These are phyloP conservation scores for Bombardia bombarda DNA, from an alignment of 495 filamentous ascomycete genomes.

Conservation along the genomic window DNA sequence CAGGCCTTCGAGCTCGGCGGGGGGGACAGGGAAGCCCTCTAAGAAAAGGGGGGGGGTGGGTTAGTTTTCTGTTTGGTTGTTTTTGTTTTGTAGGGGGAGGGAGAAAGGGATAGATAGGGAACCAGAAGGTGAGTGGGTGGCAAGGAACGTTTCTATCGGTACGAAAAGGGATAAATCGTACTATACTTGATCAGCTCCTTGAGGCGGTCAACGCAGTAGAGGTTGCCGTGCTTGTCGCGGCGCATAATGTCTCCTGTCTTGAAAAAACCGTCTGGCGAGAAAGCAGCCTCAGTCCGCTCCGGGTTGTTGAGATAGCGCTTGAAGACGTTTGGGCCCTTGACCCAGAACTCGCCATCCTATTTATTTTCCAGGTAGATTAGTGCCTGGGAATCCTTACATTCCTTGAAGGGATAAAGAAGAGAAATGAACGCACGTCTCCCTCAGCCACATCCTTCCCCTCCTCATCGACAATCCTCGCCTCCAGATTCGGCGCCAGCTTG, in stretches of 20 bases:
- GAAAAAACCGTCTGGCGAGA: not conserved
- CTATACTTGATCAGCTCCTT: not conserved
- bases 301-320: not conserved
- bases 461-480: not conserved
- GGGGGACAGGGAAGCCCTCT: constrained; percentile 12
- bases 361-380: too few relatives aligned
- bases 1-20: constrained; percentile 58
- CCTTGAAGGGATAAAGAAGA: not conserved
- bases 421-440: not conserved
- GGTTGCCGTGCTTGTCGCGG: not conserved
- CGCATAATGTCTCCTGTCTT: not conserved
- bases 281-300: not conserved
- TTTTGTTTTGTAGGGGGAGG: constrained; percentile 47
- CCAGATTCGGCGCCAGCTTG: constrained; percentile 33
- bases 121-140: constrained; percentile 68
- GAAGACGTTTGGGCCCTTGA: not conserved
- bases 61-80: constrained; percentile 41
- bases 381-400: too few relatives aligned
- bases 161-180: constrained; percentile 37
- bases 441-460: not conserved
- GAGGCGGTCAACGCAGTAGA: not conserved
- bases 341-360: not conserved
- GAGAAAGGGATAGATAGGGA: constrained; percentile 27
- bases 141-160: constrained; percentile 91
- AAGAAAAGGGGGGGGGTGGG: too few relatives aligned